Evolutionary conservation across 148 eudicot genomes (phyloP).

Genomic region (Arbutus unedo): DNA sequence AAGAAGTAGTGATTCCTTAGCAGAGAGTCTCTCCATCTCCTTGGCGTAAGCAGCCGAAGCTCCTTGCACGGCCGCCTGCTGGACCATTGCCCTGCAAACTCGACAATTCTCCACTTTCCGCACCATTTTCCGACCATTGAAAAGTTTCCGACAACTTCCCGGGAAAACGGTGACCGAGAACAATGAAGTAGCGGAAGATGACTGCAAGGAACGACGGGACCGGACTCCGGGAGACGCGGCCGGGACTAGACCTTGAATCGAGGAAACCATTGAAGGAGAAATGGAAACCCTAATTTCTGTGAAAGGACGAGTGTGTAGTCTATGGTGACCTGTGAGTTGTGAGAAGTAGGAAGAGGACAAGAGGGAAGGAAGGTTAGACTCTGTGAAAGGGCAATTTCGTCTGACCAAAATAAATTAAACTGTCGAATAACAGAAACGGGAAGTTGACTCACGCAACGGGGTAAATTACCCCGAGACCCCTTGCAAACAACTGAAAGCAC

Average conservation of each 20-base stretch:
- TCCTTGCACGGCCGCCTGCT: constrained; percentile 51
- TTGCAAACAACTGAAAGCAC: too few species aligned
- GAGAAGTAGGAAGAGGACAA: background rate
- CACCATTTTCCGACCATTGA: constrained; percentile 1
- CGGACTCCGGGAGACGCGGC: constrained; percentile 16
- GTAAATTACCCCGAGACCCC: too few species aligned
- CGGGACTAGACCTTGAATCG: constrained; percentile 21
- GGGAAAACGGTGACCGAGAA: constrained; percentile 9
- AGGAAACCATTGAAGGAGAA: constrained; percentile 28
- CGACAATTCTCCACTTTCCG: constrained; percentile 20
- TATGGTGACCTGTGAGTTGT: background rate
- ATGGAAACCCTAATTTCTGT: constrained; percentile 7
- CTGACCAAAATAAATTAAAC: too few species aligned
- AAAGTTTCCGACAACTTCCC: constrained; percentile 10
- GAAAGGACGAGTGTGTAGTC: background rate
- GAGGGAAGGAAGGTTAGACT: background rate
- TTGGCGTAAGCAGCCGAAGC: constrained; percentile 76
- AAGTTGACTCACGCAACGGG: too few species aligned
- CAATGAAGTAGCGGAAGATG: background rate
- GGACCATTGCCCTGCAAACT: constrained; percentile 50
- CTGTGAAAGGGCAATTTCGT: too few species aligned
- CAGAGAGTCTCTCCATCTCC: constrained; percentile 89
- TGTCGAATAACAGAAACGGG: too few species aligned
- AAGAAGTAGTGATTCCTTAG: constrained; percentile 83
- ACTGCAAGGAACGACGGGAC: constrained; percentile 9